Percentiles rank a stretch among this genome's conserved stretches.
These are phyloP conservation scores for Zizania palustris DNA, from an alignment of 202 grass and related monocot genomes.

Conservation along the genomic window DNA sequence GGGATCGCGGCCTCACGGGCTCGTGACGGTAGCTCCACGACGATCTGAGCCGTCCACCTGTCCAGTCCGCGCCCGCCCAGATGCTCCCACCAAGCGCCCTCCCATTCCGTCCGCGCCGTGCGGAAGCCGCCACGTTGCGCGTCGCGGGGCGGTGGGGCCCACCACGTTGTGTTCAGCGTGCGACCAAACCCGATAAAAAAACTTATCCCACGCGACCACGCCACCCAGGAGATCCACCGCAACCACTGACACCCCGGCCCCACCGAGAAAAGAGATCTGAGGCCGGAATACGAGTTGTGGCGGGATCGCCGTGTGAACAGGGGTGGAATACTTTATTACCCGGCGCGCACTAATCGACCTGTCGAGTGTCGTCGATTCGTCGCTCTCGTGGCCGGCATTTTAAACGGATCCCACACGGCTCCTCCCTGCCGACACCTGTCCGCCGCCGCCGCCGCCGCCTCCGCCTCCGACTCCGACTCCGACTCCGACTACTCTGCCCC, in stretches of 20 bases:
- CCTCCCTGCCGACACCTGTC: conserved; percentile 51
- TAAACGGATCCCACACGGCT: conserved; percentile 33
- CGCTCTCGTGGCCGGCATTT: conserved; percentile 23
- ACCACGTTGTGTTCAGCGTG: conserved; percentile 35
- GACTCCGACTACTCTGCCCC: no score
- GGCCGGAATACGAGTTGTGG: not conserved
- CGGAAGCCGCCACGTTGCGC: conserved; percentile 62
- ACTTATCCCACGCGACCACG: not conserved
- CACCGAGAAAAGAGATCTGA: not conserved
- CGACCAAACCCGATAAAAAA: not conserved
- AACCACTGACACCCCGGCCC: not conserved
- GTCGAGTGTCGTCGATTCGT: not conserved
- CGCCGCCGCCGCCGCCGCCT: conserved; percentile 26
- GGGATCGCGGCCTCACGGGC: not conserved
- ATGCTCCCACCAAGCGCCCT: conserved; percentile 50
- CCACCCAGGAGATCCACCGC: rapidly evolving
- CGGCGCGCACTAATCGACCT: conserved; percentile 42
- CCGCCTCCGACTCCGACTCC: no score
- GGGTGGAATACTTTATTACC: conserved; percentile 16
- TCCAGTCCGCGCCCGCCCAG: conserved; percentile 5
- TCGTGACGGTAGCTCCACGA: not conserved
- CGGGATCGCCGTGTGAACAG: conserved; percentile 33
- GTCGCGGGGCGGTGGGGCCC: not conserved
- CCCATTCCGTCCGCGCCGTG: conserved; percentile 38
- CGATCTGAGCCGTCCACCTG: conserved; percentile 34